Conservation (phyloP, 2,329 filamentous ascomycete genomes). For the Sarocladium strictum region DNA sequence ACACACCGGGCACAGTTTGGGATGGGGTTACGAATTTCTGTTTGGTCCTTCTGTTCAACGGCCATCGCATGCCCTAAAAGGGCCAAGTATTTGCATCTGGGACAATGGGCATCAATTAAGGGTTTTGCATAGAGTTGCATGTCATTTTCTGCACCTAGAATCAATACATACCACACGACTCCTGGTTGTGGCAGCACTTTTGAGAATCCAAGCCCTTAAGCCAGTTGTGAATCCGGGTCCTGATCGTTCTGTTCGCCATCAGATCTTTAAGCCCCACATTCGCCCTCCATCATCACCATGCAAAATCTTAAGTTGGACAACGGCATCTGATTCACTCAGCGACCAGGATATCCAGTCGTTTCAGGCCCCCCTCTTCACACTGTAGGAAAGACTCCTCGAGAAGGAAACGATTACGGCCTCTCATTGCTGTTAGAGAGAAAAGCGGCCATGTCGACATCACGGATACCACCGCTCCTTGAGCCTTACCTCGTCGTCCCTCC, state of each 20-base stretch:
- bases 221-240: too few species aligned
- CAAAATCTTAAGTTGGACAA: neutral
- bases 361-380: too few species aligned
- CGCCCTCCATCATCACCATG: neutral
- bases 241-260: too few species aligned
- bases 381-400: too few species aligned
- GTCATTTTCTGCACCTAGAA: neutral
- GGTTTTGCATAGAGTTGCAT: neutral
- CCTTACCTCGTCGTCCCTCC: conserved; percentile 55
- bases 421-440: too few species aligned
- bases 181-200: neutral
- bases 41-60: neutral
- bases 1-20: too few species aligned
- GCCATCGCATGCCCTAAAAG: neutral
- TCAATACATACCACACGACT: neutral
- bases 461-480: conserved; percentile 58
- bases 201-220: too few species aligned
- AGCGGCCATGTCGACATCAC: conserved; percentile 33
- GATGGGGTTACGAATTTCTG: neutral
- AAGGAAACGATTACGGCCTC: too few species aligned
- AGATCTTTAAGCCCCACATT: neutral
- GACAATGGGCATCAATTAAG: neutral
- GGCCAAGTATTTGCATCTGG: neutral
- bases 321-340: neutral
- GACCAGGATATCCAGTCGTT: too few species aligned